Evolutionary conservation across 768 basidiomycete genomes (phyloP).

Genomic region (Phanerochaete sordida): DNA sequence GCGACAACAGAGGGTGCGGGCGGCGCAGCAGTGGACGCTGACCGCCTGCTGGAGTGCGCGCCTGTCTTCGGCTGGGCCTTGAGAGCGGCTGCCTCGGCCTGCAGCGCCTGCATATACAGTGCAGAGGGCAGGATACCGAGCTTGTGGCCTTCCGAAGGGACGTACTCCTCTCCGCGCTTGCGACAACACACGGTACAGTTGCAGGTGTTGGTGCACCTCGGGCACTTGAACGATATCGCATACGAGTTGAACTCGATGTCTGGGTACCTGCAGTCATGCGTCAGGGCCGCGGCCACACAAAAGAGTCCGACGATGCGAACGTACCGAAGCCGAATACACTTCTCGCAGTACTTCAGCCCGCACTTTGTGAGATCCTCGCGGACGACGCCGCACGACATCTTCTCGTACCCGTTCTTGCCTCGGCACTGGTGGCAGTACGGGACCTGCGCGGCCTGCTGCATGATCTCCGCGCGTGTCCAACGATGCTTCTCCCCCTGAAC

Average conservation of each 20-base stretch:
- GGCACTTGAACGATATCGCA: constrained; percentile 36
- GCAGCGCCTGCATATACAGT: neutral
- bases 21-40: no score
- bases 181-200: constrained; percentile 45
- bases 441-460: constrained; percentile 1
- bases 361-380: constrained; percentile 20
- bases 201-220: constrained; percentile 41
- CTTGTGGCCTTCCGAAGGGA: constrained; percentile 27
- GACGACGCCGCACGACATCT: constrained; percentile 33
- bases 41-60: no score
- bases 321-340: constrained; percentile 32
- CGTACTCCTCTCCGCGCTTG: constrained; percentile 44
- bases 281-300: no score
- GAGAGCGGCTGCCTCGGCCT: neutral
- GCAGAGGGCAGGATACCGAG: neutral
- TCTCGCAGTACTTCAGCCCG: constrained; percentile 32
- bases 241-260: constrained; percentile 32
- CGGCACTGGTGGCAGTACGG: constrained; percentile 38
- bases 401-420: constrained; percentile 21
- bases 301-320: neutral
- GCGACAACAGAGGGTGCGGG: no score
- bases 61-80: no score
- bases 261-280: constrained; percentile 37
- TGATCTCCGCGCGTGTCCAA: neutral
- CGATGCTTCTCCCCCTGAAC: no score